phyloP scores from a whole-genome alignment of 2,329 filamentous ascomycete species.

The Pestalotiopsis sp. region DNA sequence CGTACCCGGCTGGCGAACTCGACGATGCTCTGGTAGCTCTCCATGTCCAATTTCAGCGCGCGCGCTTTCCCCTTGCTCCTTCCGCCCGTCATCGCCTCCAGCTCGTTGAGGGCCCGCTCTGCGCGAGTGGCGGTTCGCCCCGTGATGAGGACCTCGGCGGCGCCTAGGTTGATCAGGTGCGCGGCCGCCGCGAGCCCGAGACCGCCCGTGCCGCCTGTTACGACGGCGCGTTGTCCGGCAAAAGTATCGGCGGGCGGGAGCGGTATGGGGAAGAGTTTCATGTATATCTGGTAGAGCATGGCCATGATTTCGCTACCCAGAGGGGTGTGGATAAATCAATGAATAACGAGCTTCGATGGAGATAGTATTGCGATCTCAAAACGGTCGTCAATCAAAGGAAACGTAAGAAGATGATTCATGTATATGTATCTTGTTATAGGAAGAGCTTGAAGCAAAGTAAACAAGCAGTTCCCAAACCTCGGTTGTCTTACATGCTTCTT shows the following conservation, averaged over 20 bases:
- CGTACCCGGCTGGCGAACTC: constrained; percentile 37
- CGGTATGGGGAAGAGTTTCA: constrained; percentile 26
- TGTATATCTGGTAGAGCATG: constrained; percentile 23
- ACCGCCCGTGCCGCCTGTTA: constrained; percentile 44
- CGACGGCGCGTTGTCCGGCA: constrained; percentile 32
- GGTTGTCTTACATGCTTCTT: too few relatives aligned
- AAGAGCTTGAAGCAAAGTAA: too few relatives aligned
- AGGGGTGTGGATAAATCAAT: not conserved
- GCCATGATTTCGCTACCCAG: not conserved
- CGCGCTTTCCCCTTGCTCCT: constrained; percentile 26
- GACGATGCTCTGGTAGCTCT: constrained; percentile 43
- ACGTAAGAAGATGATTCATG: too few relatives aligned
- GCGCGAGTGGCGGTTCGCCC: constrained; percentile 38
- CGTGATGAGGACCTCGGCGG: constrained; percentile 42
- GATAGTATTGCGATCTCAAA: too few relatives aligned
- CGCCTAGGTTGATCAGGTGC: constrained; percentile 42
- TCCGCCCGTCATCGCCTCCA: constrained; percentile 28
- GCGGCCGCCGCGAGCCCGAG: constrained; percentile 42
- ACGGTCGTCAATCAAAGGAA: too few relatives aligned
- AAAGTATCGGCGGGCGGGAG: constrained; percentile 16
- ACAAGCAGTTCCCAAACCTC: too few relatives aligned
- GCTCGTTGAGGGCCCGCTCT: constrained; percentile 36
- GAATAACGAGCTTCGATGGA: not conserved
- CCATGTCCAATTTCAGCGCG: constrained; percentile 48
- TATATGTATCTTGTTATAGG: too few relatives aligned